Evolutionary conservation across 208 protist genomes (phyloP).

Genomic region (Leishmania tarentolae): DNA sequence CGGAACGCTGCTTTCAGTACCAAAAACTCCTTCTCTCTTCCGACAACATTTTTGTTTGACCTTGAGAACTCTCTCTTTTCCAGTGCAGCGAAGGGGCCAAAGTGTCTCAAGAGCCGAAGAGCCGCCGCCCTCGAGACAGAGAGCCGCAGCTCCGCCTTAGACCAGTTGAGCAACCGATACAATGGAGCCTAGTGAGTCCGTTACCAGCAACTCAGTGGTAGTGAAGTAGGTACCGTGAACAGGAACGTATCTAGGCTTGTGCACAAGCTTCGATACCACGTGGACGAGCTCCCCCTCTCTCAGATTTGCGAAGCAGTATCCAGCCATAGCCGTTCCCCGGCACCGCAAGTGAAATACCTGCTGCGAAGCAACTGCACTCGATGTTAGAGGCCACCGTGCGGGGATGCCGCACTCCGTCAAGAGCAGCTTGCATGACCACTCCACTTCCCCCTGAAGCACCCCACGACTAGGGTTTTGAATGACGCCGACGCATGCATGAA

Average conservation of each 20-base stretch:
- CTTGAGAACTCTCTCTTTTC: neutral
- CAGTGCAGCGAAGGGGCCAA: neutral
- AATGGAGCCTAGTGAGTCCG: slow-evolving; percentile 77
- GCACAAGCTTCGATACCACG: slow-evolving; percentile 79
- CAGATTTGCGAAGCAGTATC: slow-evolving; percentile 59
- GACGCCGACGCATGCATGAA: slow-evolving; percentile 79
- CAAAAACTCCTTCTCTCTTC: neutral
- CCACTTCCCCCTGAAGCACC: slow-evolving; percentile 52
- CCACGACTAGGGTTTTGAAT: slow-evolving; percentile 71
- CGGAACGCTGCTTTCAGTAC: neutral
- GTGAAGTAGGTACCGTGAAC: slow-evolving; percentile 79
- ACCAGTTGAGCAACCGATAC: slow-evolving; percentile 37
- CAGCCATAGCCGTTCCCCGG: slow-evolving; percentile 50
- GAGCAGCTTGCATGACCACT: slow-evolving; percentile 82
- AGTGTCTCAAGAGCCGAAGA: neutral
- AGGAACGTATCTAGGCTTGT: slow-evolving; percentile 71
- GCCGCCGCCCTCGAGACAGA: neutral
- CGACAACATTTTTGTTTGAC: neutral
- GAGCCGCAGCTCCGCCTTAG: neutral
- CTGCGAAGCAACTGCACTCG: slow-evolving; percentile 13
- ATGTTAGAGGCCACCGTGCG: slow-evolving; percentile 19
- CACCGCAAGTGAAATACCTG: slow-evolving; percentile 61
- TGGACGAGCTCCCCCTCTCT: slow-evolving; percentile 73
- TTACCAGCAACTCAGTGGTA: slow-evolving; percentile 77
- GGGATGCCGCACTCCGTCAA: slow-evolving; percentile 66